Evolutionary conservation across 768 basidiomycete species (phyloP).

Genomic region (Mycena maculata): DNA sequence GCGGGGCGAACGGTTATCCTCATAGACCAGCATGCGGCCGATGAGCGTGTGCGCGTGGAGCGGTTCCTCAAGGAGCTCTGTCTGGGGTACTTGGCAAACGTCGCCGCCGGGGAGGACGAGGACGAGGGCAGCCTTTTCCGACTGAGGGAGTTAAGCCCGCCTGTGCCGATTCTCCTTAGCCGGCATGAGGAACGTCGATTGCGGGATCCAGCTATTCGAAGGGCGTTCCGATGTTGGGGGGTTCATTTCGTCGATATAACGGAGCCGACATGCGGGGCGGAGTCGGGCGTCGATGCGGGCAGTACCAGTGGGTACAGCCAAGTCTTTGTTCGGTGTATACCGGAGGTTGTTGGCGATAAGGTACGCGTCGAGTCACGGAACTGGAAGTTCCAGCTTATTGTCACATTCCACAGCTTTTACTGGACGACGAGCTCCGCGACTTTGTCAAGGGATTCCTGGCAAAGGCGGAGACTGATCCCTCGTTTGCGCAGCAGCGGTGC

Average conservation of each 20-base stretch:
- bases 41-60: conserved; percentile 95
- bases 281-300: conserved; percentile 39
- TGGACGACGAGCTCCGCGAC: conserved; percentile 78
- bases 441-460: conserved; percentile 80
- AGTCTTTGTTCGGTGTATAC: conserved; percentile 70
- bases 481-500: conserved; percentile 41
- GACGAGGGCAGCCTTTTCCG: conserved; percentile 31
- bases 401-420: conserved; percentile 59
- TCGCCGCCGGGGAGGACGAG: conserved; percentile 41
- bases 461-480: conserved; percentile 63
- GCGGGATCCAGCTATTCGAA: conserved; percentile 51
- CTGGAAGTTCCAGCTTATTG: conserved; percentile 31
- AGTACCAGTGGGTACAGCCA: conserved; percentile 66
- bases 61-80: conserved; percentile 81
- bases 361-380: conserved; percentile 43
- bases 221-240: conserved; percentile 76
- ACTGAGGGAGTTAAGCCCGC: conserved; percentile 58
- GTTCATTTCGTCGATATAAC: conserved; percentile 60
- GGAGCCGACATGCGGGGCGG: conserved; percentile 40
- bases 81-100: conserved; percentile 66
- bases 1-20: conserved; percentile 66
- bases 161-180: conserved; percentile 74
- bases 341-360: conserved; percentile 79
- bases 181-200: conserved; percentile 68
- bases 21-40: conserved; percentile 98